Percentiles rank a stretch among this genome's conserved stretches.
Evolutionary conservation across 192 early-diverging fungal genomes (phyloP).

Genomic region (Podila verticillata): DNA sequence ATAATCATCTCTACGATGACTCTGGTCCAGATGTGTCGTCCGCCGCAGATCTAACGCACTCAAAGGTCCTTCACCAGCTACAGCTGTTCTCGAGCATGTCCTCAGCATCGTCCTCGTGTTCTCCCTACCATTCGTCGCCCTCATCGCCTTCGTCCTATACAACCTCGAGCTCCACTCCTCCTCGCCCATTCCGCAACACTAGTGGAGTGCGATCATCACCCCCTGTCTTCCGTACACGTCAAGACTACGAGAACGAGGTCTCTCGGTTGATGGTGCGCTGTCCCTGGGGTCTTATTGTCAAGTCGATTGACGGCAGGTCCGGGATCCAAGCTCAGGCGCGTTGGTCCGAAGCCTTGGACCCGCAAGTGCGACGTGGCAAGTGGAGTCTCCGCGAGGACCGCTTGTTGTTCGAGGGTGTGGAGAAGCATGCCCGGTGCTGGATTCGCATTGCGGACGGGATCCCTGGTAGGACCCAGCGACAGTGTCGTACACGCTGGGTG

Average conservation of each 20-base stretch:
- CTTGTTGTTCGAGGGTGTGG: conserved; percentile 64
- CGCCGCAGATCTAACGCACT: neutral
- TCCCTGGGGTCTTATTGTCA: conserved; percentile 49
- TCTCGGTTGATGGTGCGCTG: conserved; percentile 11
- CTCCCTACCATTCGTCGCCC: neutral
- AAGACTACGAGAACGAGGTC: neutral
- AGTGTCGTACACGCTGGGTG: conserved; percentile 70
- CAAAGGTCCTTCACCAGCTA: neutral
- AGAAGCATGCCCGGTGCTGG: conserved; percentile 58
- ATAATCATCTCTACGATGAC: neutral
- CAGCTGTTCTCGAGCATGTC: neutral
- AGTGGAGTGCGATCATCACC: neutral
- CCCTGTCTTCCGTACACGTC: neutral
- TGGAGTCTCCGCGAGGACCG: conserved; percentile 63
- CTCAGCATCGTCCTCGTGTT: neutral
- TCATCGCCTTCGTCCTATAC: neutral
- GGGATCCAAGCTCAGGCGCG: conserved; percentile 71
- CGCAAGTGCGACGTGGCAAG: conserved; percentile 61
- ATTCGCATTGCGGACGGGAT: conserved; percentile 68
- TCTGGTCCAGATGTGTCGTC: neutral
- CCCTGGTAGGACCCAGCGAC: conserved; percentile 64
- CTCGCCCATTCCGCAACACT: neutral
- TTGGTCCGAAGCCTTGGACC: conserved; percentile 68
- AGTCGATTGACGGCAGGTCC: conserved; percentile 59
- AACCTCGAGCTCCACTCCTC: neutral